Conservation (phyloP, 176 grass and related monocot genomes). For the Avena atlantica region DNA sequence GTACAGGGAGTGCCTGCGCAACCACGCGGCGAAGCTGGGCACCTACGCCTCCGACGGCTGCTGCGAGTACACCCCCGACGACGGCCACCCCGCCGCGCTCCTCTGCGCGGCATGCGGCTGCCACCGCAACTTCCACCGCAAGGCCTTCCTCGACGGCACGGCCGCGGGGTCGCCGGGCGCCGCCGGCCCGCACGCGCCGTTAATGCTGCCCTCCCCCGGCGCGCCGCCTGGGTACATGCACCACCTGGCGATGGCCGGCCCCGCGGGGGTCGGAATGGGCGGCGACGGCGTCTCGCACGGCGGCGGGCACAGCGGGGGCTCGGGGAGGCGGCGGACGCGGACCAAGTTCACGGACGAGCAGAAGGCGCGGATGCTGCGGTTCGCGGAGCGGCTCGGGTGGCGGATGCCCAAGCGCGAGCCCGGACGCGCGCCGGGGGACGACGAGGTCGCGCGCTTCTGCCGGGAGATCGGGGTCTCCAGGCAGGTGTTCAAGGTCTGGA, state of each 20-base stretch:
- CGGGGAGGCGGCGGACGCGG: constrained; percentile 60
- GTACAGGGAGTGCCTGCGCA: constrained; percentile 91
- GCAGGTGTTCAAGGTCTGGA: constrained; percentile 96
- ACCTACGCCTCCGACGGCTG: constrained; percentile 89
- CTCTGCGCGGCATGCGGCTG: constrained; percentile 81
- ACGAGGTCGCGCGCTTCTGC: constrained; percentile 85
- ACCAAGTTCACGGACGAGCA: constrained; percentile 91
- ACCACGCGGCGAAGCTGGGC: constrained; percentile 90
- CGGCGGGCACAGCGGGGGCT: constrained; percentile 17
- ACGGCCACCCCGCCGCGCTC: constrained; percentile 48
- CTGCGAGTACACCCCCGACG: constrained; percentile 89
- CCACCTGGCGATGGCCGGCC: constrained; percentile 36
- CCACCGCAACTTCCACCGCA: constrained; percentile 91
- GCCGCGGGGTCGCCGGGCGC: constrained; percentile 11
- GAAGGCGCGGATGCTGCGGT: constrained; percentile 69
- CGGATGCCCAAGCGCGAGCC: constrained; percentile 84
- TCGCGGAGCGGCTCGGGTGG: constrained; percentile 86
- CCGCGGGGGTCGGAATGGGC: constrained; percentile 3
- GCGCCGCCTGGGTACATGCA: constrained; percentile 54
- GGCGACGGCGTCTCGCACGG: background rate
- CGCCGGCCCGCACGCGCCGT: constrained; percentile 11
- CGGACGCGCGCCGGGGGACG: constrained; percentile 57
- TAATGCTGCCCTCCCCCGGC: constrained; percentile 40
- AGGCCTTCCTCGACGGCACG: constrained; percentile 59
- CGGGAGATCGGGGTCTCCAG: constrained; percentile 78